These are phyloP conservation scores for Lindgomyces ingoldianus DNA, from an alignment of 495 filamentous ascomycete genomes.

Conservation along the genomic window DNA sequence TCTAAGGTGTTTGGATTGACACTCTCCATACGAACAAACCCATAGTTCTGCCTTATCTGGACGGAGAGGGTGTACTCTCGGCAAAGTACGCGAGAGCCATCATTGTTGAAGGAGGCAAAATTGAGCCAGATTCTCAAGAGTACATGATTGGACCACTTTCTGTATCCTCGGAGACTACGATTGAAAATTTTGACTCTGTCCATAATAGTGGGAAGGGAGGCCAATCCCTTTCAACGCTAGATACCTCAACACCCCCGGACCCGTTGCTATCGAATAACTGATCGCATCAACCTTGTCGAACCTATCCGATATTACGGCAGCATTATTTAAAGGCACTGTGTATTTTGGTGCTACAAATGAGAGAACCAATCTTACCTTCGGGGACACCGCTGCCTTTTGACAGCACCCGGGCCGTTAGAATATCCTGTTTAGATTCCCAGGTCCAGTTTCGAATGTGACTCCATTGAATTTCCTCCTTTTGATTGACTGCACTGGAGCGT, in stretches of 20 bases:
- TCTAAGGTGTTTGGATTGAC: conserved; percentile 17
- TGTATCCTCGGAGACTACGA: conserved; percentile 19
- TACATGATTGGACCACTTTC: conserved; percentile 36
- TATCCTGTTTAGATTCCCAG: conserved; percentile 46
- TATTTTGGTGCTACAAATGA: conserved; percentile 43
- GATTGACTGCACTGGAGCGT: conserved; percentile 47
- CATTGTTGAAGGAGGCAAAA: conserved; percentile 30
- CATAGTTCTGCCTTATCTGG: conserved; percentile 19
- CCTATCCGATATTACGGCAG: conserved; percentile 45
- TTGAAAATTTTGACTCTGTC: conserved; percentile 32
- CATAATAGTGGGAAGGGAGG: conserved; percentile 32
- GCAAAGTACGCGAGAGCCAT: conserved; percentile 30
- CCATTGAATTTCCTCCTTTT: conserved; percentile 48
- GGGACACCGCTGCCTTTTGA: conserved; percentile 44
- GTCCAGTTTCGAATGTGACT: conserved; percentile 41
- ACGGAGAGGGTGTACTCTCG: conserved; percentile 18
- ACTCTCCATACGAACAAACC: conserved; percentile 29
- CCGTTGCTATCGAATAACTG: conserved; percentile 38
- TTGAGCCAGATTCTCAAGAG: conserved; percentile 25
- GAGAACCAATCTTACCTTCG: conserved; percentile 38
- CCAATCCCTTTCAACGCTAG: conserved; percentile 43
- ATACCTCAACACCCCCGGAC: conserved; percentile 42
- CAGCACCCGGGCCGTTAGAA: conserved; percentile 40
- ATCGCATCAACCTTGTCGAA: conserved; percentile 42
- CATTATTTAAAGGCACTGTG: conserved; percentile 40